Base-by-base conservation (phyloP, 257 asterid genomes). In the Verbascum thapsus region DNA sequence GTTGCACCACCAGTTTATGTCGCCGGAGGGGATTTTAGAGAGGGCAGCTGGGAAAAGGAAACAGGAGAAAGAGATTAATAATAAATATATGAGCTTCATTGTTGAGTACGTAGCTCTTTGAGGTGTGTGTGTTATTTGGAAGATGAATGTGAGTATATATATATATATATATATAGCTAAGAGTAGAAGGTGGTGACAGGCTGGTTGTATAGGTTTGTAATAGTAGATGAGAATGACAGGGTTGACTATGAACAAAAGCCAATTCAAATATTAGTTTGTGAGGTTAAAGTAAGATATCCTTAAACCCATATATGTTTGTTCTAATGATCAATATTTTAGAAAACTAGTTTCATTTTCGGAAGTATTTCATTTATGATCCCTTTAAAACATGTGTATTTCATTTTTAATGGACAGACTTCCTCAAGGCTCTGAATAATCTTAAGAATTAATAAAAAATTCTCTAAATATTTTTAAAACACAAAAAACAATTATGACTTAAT, bases 1-100 rank as follows among this genome's bases (percentile, higher is more conserved):
- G 72, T 72, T 49, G 81, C 97, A 90, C 95, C 96, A 83, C 69
- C 37, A 38, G 38, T 48, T 63, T 10, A 80, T 22, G 42, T 47
- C 74, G 10, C 13, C 40, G 39, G 75, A 4, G 38, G 74, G 66
- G 34, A 0, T 7, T 39, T 23, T 61, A 0, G 82, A 61, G 15
- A 8, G 6, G 53, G 0, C 12, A 30, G 72, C 30, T 26, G 43
- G 53, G 3, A 34, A 42, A 55, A 57, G 48, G 10, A 55, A 64
- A 12, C 68, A 71, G 20, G 77, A 75, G 37, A 75, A 40, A 9
- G 68, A 77, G 23, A 73, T 30, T 39, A 74, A 23, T 0, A 68
- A 0, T 9, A 71, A 78, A 65, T 54, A 72, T 3, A 56, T 19
- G 12, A 80, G 53, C 42, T 74, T 69, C 53, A 61, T 54, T 6